A percentile compares a stretch with the other conserved stretches of the same genome.
Evolutionary conservation across 2,329 filamentous ascomycete genomes (phyloP).

Genomic region (Fusarium sp.): DNA sequence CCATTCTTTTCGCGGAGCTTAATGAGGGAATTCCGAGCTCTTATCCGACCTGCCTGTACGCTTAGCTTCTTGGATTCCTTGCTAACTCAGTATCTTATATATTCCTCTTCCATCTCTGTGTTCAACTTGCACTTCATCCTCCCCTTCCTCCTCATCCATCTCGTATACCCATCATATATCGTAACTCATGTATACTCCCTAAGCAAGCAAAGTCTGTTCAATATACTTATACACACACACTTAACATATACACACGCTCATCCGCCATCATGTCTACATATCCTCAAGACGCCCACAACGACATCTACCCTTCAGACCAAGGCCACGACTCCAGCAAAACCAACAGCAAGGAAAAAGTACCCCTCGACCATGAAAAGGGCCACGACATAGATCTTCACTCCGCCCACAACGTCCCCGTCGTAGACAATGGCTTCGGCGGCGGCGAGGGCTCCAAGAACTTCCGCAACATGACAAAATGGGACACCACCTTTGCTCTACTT

Average conservation of each 20-base stretch:
- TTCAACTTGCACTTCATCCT: background rate
- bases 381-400: conserved; percentile 28
- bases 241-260: background rate
- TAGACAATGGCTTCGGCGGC: conserved; percentile 43
- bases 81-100: conserved; percentile 28
- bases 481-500: conserved; percentile 46
- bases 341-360: conserved; percentile 42
- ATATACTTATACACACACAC: background rate
- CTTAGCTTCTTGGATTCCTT: conserved; percentile 18
- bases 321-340: conserved; percentile 40
- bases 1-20: conserved; percentile 21
- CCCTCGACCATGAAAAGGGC: conserved; percentile 23
- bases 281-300: conserved; percentile 30
- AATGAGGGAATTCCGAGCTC: conserved; percentile 37
- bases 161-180: background rate
- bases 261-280: conserved; percentile 31
- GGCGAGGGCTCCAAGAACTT: conserved; percentile 46
- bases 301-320: conserved; percentile 41
- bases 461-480: conserved; percentile 48
- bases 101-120: conserved; percentile 22
- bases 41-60: background rate
- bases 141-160: background rate
- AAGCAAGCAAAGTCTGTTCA: conserved; percentile 1
- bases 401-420: conserved; percentile 28
- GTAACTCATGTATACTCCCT: background rate